A percentile compares a stretch with the other conserved stretches of the same genome.
Conservation (phyloP, 192 early-diverging fungal genomes). For the Linnemannia schmuckeri region DNA sequence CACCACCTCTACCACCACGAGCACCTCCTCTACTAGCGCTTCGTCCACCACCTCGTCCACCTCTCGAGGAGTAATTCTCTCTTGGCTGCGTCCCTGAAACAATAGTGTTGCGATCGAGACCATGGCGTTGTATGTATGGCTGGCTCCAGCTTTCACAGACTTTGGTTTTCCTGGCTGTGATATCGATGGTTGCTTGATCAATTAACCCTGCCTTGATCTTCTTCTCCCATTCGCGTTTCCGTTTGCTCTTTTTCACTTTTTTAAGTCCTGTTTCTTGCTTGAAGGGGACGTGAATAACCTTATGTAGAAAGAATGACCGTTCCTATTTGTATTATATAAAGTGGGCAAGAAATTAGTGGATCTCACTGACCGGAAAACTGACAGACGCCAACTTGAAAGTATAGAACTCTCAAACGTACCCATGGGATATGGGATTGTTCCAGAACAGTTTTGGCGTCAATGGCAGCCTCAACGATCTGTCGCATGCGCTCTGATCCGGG, state of each 20-base stretch:
- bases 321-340: conserved; percentile 11
- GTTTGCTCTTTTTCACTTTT: conserved; percentile 32
- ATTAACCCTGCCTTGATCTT: conserved; percentile 42
- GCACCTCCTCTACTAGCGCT: conserved; percentile 8
- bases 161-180: conserved; percentile 37
- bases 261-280: not conserved
- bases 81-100: conserved; percentile 20
- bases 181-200: conserved; percentile 5
- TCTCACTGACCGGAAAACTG: not conserved
- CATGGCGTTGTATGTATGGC: conserved; percentile 33
- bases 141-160: conserved; percentile 42
- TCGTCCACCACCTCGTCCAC: conserved; percentile 7
- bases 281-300: conserved; percentile 36
- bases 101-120: conserved; percentile 33
- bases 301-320: conserved; percentile 44
- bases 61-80: not conserved
- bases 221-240: conserved; percentile 54
- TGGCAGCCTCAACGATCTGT: conserved; percentile 31
- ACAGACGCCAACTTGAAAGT: too few relatives aligned
- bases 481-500: conserved; percentile 40
- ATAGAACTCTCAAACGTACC: conserved; percentile 6
- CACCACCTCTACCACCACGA: conserved; percentile 12
- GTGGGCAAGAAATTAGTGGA: not conserved
- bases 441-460: conserved; percentile 26
- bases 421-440: conserved; percentile 32